A percentile compares a stretch with the other conserved stretches of the same genome.
phyloP scores from a whole-genome alignment of 208 protist genomes.

The Acanthamoeba sp. region DNA sequence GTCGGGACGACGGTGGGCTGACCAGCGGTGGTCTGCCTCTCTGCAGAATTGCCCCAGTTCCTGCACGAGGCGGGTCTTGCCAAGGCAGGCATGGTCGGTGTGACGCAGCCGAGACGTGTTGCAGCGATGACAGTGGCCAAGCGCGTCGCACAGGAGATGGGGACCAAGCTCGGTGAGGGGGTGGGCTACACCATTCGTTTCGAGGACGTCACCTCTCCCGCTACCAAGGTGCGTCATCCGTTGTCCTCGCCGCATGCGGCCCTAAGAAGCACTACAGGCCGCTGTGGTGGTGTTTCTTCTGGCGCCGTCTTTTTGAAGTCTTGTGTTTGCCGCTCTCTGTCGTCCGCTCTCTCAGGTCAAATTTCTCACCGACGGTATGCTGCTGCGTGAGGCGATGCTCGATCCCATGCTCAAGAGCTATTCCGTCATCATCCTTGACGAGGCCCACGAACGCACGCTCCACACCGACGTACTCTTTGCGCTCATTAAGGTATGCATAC shows the following conservation, averaged over 20 bases:
- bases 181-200: conserved; percentile 96
- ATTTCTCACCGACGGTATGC: conserved; percentile 94
- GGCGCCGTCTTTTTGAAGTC: too few relatives aligned
- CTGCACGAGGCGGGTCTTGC: conserved; percentile 91
- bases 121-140: conserved; percentile 99
- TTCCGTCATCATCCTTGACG: conserved; percentile 93
- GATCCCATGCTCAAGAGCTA: conserved; percentile 92
- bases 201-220: conserved; percentile 94
- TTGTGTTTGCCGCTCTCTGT: too few relatives aligned
- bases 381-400: conserved; percentile 92
- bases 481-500: conserved; percentile 95
- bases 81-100: conserved; percentile 87
- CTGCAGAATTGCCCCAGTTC: conserved; percentile 95
- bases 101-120: conserved; percentile 99
- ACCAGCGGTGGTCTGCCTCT: too few relatives aligned
- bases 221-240: conserved; percentile 94
- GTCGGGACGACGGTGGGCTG: too few relatives aligned
- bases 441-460: conserved; percentile 98
- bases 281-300: too few relatives aligned
- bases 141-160: conserved; percentile 96
- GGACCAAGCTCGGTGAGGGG: conserved; percentile 89
- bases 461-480: conserved; percentile 93
- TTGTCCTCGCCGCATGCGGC: conserved; percentile 80
- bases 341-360: conserved; percentile 88
- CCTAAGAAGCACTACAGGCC: too few relatives aligned